phyloP scores from a whole-genome alignment of 2,329 filamentous ascomycete genomes.

The Fusarium clavum region DNA sequence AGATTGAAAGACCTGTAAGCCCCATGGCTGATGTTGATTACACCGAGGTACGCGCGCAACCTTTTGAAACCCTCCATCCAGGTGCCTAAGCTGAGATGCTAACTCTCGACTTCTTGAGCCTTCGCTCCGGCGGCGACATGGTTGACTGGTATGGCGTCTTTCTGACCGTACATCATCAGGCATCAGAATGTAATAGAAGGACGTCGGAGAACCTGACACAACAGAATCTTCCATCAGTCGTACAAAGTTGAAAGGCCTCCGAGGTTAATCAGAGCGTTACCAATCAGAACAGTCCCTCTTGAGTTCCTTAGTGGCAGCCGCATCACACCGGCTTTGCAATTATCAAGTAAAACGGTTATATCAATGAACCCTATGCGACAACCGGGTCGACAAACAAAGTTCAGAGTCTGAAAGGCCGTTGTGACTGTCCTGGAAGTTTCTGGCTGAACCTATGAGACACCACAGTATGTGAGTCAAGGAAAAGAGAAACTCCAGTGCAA shows the following conservation, averaged over 20 bases:
- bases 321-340: not conserved
- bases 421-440: not conserved
- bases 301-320: not conserved
- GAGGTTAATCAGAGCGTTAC: not conserved
- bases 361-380: not conserved
- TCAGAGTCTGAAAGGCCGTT: not conserved
- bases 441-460: not conserved
- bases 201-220: not conserved
- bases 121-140: not conserved
- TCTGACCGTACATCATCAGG: not conserved
- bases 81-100: not conserved
- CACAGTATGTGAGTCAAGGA: not conserved
- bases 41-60: not conserved
- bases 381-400: not conserved
- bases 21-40: not conserved
- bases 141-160: not conserved
- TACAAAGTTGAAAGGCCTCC: not conserved
- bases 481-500: not conserved
- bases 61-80: not conserved
- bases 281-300: not conserved
- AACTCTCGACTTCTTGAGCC: not conserved
- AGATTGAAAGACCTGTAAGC: not conserved
- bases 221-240: not conserved
- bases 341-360: not conserved
- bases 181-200: not conserved